phyloP scores from a whole-genome alignment of 1,139 yeast genomes.

The Candida pseudoviswanathii region DNA sequence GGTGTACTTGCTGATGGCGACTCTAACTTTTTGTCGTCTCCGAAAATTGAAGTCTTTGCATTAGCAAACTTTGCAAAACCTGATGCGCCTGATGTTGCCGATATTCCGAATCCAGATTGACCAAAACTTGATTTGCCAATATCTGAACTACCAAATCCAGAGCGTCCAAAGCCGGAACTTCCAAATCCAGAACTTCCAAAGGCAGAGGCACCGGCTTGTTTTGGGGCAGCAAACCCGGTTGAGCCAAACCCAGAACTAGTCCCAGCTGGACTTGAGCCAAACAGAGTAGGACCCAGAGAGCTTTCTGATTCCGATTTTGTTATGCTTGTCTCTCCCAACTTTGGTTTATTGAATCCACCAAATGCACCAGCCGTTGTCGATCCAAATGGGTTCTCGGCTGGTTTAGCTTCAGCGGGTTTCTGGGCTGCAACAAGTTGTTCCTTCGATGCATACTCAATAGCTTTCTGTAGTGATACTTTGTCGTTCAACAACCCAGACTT shows the following conservation, averaged over 20 bases:
- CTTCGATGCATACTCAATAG: constrained; percentile 9
- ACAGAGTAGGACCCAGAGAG: constrained; percentile 7
- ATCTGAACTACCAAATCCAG: constrained; percentile 11
- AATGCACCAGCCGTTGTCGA: constrained; percentile 16
- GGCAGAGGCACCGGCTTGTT: constrained; percentile 11
- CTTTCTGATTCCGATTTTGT: neutral
- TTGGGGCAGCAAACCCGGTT: neutral
- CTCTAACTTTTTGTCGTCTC: neutral
- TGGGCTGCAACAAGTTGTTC: neutral
- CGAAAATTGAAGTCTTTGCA: neutral
- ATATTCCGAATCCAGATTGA: constrained; percentile 11
- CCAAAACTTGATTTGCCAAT: constrained; percentile 11
- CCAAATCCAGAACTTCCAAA: constrained; percentile 18
- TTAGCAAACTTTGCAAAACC: constrained; percentile 15
- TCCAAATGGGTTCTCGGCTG: constrained; percentile 17
- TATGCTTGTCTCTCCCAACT: neutral
- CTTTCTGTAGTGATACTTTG: constrained; percentile 23
- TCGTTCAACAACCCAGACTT: constrained; percentile 43
- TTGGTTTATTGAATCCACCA: neutral
- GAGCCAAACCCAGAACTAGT: constrained; percentile 20
- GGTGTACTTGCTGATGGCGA: neutral
- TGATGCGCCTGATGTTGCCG: constrained; percentile 7
- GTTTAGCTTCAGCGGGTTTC: neutral
- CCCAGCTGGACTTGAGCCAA: constrained; percentile 17
- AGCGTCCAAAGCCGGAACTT: constrained; percentile 10